Evolutionary conservation across 2,329 filamentous ascomycete species (phyloP).

Genomic region (Fusarium phyllophilum): DNA sequence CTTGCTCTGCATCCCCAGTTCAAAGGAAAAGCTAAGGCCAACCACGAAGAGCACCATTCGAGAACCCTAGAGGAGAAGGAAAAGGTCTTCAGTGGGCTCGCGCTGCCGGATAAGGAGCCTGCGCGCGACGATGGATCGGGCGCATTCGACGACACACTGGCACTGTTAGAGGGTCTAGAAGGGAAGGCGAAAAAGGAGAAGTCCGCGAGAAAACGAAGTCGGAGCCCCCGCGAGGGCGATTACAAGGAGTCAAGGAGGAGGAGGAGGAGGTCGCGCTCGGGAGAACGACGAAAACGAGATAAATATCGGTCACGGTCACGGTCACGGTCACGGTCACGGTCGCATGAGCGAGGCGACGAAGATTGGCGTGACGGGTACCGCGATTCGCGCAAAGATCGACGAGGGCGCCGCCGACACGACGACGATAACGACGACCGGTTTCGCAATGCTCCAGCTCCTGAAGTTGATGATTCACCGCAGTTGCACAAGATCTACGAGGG

Average conservation of each 20-base stretch:
- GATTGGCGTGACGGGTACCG: conserved; percentile 55
- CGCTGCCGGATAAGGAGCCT: conserved; percentile 80
- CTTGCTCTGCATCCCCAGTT: conserved; percentile 91
- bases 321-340: conserved; percentile 52
- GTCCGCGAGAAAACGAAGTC: conserved; percentile 65
- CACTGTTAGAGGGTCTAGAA: conserved; percentile 87
- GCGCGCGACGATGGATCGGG: conserved; percentile 58
- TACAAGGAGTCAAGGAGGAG: conserved; percentile 51
- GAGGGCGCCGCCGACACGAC: conserved; percentile 54
- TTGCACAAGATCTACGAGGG: conserved; percentile 91
- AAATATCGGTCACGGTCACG: conserved; percentile 52
- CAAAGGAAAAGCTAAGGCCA: conserved; percentile 61
- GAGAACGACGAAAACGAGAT: conserved; percentile 53
- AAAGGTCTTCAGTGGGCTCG: conserved; percentile 88
- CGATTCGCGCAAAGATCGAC: conserved; percentile 46
- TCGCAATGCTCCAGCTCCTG: conserved; percentile 71
- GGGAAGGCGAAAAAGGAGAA: conserved; percentile 67
- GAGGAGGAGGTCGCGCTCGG: conserved; percentile 55
- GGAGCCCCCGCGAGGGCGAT: conserved; percentile 63
- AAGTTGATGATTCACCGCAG: conserved; percentile 83
- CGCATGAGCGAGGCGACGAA: conserved; percentile 55
- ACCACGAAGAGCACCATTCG: conserved; percentile 53
- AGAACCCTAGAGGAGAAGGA: conserved; percentile 75
- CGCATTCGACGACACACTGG: conserved; percentile 91
- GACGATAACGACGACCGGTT: conserved; percentile 65